These are phyloP conservation scores for Cryptococcus jaspeensis DNA, from an alignment of 1,284 basidiomycete species.

Conservation along the genomic window DNA sequence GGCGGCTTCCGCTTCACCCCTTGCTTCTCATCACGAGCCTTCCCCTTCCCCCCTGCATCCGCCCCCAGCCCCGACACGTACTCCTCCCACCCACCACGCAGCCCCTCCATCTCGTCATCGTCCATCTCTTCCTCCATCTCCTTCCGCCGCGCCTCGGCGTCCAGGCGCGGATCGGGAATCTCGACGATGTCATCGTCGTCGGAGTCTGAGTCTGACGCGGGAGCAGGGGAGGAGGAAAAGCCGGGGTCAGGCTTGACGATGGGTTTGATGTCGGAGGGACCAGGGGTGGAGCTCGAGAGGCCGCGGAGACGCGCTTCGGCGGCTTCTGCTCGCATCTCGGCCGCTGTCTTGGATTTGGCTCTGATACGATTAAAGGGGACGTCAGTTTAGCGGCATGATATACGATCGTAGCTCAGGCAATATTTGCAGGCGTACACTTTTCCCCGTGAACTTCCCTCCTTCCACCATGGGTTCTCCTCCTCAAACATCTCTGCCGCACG, in stretches of 20 bases:
- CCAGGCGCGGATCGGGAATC: conserved; percentile 35
- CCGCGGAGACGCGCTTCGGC: conserved; percentile 36
- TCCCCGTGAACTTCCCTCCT: conserved; percentile 38
- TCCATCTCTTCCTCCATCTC: conserved; percentile 45
- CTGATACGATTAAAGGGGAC: conserved; percentile 11
- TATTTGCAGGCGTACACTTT: conserved; percentile 31
- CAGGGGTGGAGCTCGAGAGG: conserved; percentile 4
- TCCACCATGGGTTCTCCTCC: conserved; percentile 42
- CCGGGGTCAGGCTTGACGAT: background rate
- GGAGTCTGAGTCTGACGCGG: background rate
- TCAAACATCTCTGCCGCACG: conserved; percentile 34
- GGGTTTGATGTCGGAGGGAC: conserved; percentile 10
- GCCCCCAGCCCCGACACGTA: conserved; percentile 10
- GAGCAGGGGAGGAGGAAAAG: too few species aligned
- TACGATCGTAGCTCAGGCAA: too few species aligned
- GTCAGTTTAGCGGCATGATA: too few species aligned
- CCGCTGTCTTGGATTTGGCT: conserved; percentile 43
- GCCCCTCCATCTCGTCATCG: conserved; percentile 30
- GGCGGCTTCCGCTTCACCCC: background rate
- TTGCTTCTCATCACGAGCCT: background rate
- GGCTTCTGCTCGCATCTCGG: conserved; percentile 41
- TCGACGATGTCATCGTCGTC: conserved; percentile 13
- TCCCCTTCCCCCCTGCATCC: background rate
- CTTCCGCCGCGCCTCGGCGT: conserved; percentile 23
- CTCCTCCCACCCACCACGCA: conserved; percentile 41